Evolutionary conservation across 73 alveolate genomes (phyloP), one percentile per base, ranked within the genome.

Genomic region (Paramecium primaurelia): DNA sequence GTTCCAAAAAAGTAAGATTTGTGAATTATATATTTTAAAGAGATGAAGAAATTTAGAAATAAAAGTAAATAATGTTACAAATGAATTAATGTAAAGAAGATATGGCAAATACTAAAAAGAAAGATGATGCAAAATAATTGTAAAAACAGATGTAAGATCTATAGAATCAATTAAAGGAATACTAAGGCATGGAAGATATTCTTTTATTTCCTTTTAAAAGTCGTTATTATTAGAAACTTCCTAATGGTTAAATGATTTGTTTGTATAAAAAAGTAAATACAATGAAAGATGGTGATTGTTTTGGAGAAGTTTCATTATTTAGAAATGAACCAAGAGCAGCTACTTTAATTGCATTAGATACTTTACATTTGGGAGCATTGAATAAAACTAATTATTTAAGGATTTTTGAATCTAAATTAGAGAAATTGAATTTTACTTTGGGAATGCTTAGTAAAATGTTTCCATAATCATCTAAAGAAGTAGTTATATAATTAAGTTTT

Each of bases 291-390:
- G 98, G 98, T 37, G 98, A 94, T 40, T 95, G 95, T 75, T 95
- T 95, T 92, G 98, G 98, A 45, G 98, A 95, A 59, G 92, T 95
- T 4, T 93, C 98, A 9, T 68, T 95, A 11, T 85, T 94, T 18
- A 85, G 92, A 59, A 94, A 88, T 32, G 97, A 92, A 68, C 96
- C 95, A 12, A 58, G 97, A 59, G 98, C 98, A n/a, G 98, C 97
- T 8, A 94, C 91, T 38, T 47, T 95, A 4, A 75, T 95, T 5
- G 97, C 97, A 6, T 77, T 77, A 11, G 80, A 80, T 80, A 80
- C 18, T 12, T 42, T 80, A 14, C 91, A 80, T 80, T 34, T 80
- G 30, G 77, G 47, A 2, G 71, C 71, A 14, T 42, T 80, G 34
- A 80, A 49, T 6, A 80, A 80, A 51, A 14, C 49, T 22, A 80